phyloP scores from a whole-genome alignment of 495 filamentous ascomycete genomes.

The Wilcoxina mikolae region DNA sequence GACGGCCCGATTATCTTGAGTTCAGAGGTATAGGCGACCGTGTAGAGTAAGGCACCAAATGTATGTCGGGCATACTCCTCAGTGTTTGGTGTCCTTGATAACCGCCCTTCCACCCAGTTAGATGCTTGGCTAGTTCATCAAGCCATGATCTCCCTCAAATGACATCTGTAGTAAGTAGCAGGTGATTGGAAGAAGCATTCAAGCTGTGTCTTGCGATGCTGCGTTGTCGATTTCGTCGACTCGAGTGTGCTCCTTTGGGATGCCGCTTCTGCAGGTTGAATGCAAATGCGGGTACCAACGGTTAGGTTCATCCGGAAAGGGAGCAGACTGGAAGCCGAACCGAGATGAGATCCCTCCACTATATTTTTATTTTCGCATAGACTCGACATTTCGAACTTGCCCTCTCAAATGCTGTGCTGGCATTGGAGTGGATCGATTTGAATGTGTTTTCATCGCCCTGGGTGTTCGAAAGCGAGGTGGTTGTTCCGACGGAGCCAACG shows the following conservation, averaged over 20 bases:
- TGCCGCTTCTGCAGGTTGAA: neutral
- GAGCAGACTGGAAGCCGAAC: neutral
- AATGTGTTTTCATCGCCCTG: neutral
- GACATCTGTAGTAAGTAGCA: neutral
- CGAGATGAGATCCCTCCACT: conserved; percentile 1
- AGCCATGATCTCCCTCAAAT: neutral
- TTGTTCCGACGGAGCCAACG: neutral
- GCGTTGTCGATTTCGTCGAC: conserved; percentile 5
- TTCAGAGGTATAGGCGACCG: neutral
- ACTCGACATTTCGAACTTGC: conserved; percentile 1
- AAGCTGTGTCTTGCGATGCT: neutral
- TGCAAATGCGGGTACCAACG: conserved; percentile 3
- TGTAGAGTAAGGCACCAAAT: neutral
- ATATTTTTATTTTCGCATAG: neutral
- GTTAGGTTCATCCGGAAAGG: conserved; percentile 7
- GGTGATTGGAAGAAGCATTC: neutral
- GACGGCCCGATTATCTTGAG: neutral
- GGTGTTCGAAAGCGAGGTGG: neutral
- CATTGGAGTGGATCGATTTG: neutral
- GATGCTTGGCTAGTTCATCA: neutral
- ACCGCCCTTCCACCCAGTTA: neutral
- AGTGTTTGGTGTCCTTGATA: neutral
- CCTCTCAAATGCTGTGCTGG: neutral
- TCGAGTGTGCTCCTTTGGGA: conserved; percentile 8
- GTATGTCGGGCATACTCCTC: neutral